These are phyloP conservation scores for Pelagomonas calceolata DNA, from an alignment of 108 stramenopile genomes.

Conservation along the genomic window DNA sequence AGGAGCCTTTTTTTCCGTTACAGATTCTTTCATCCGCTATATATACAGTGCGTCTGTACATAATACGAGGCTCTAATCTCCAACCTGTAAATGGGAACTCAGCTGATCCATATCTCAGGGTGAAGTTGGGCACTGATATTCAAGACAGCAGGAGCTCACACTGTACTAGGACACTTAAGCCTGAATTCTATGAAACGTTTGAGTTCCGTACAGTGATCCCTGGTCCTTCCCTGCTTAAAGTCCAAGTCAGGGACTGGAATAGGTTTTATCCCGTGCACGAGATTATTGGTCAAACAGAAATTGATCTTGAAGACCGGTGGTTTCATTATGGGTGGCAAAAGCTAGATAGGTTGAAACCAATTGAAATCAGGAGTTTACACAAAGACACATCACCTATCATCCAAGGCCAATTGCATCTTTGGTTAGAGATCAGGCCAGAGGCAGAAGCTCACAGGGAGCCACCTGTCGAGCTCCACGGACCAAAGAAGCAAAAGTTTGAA, in stretches of 20 bases:
- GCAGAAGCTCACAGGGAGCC: slow-evolving; percentile 24
- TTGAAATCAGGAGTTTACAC: slow-evolving; percentile 26
- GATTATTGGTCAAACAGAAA: slow-evolving; percentile 44
- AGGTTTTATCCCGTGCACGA: slow-evolving; percentile 31
- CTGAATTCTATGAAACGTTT: slow-evolving; percentile 37
- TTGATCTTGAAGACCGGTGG: slow-evolving; percentile 57
- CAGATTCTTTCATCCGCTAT: slow-evolving; percentile 14
- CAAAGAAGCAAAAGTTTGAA: slow-evolving; percentile 30
- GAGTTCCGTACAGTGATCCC: slow-evolving; percentile 41
- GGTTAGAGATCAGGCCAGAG: slow-evolving; percentile 36
- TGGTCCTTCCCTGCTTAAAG: slow-evolving; percentile 28
- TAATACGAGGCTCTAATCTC: slow-evolving; percentile 31
- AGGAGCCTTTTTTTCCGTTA: background rate
- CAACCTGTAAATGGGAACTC: slow-evolving; percentile 33
- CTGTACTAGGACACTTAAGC: slow-evolving; percentile 24
- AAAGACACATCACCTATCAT: slow-evolving; percentile 17
- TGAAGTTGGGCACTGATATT: slow-evolving; percentile 29
- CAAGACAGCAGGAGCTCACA: slow-evolving; percentile 37
- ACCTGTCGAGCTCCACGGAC: slow-evolving; percentile 30
- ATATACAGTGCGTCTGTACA: slow-evolving; percentile 35
- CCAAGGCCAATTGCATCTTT: slow-evolving; percentile 38
- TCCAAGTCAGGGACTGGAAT: slow-evolving; percentile 41
- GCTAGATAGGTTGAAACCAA: slow-evolving; percentile 28
- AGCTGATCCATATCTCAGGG: slow-evolving; percentile 42
- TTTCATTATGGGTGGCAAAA: slow-evolving; percentile 42